These are phyloP conservation scores for Persicaria maculosa DNA, from an alignment of 148 eudicot genomes.

Conservation along the genomic window DNA sequence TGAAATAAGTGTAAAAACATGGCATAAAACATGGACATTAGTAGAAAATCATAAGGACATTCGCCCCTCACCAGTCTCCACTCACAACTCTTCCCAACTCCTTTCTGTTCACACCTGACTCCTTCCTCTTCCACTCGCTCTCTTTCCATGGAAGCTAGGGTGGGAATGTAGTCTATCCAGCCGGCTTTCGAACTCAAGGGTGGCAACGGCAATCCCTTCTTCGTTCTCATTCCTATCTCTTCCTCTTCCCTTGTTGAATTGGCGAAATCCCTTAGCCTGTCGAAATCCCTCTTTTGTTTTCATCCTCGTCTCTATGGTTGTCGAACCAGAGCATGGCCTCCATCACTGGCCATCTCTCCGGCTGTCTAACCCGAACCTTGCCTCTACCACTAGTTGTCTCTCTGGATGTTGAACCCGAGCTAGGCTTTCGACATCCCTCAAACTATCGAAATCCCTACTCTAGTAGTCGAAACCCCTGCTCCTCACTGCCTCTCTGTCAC, in stretches of 20 bases:
- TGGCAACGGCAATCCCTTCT: not conserved
- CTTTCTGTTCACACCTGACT: not conserved
- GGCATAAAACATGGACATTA: no score
- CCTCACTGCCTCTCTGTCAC: no score
- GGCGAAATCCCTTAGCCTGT: slow-evolving; percentile 13
- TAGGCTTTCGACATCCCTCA: slow-evolving; percentile 35
- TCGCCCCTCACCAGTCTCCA: slow-evolving; percentile 13
- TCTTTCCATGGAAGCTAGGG: slow-evolving; percentile 16
- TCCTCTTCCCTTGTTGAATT: slow-evolving; percentile 14
- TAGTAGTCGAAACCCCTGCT: no score
- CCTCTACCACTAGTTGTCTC: no score
- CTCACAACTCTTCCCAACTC: slow-evolving; percentile 7
- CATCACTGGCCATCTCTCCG: no score
- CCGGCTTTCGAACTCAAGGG: no score
- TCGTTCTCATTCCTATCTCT: slow-evolving; percentile 20
- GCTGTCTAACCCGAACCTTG: no score
- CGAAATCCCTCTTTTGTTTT: slow-evolving; percentile 43
- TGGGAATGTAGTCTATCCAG: no score
- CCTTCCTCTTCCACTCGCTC: slow-evolving; percentile 6
- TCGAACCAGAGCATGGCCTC: slow-evolving; percentile 9
- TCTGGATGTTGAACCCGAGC: not conserved
- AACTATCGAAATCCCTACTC: no score
- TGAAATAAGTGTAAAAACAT: no score
- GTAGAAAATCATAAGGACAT: no score
- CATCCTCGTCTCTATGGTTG: slow-evolving; percentile 35